These are phyloP conservation scores for Escovopsis sp. DNA, from an alignment of 2,329 filamentous ascomycete genomes.

Conservation along the genomic window DNA sequence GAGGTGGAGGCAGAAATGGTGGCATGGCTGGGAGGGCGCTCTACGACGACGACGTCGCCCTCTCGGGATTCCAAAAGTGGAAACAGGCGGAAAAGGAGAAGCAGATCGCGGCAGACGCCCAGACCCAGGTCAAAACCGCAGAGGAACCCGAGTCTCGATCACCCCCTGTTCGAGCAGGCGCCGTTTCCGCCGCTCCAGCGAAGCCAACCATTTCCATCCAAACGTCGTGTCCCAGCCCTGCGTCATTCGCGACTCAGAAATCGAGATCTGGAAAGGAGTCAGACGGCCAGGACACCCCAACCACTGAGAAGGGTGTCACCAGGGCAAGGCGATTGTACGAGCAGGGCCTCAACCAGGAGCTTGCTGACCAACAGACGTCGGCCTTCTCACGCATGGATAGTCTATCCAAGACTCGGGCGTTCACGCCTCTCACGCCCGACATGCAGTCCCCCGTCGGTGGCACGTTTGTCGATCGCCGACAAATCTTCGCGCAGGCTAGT, in stretches of 20 bases:
- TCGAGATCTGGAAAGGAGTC: slow-evolving; percentile 36
- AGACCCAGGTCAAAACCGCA: slow-evolving; percentile 11
- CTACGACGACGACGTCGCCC: slow-evolving; percentile 75
- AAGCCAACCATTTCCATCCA: slow-evolving; percentile 46
- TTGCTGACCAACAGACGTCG: slow-evolving; percentile 66
- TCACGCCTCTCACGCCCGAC: slow-evolving; percentile 35
- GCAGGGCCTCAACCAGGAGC: slow-evolving; percentile 61
- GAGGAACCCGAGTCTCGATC: slow-evolving; percentile 33
- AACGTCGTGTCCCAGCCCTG: slow-evolving; percentile 78
- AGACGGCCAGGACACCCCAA: slow-evolving; percentile 25
- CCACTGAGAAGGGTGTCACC: slow-evolving; percentile 48
- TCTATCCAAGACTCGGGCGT: slow-evolving; percentile 47
- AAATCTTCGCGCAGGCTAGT: slow-evolving; percentile 41
- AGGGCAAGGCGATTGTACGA: slow-evolving; percentile 70
- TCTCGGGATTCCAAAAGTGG: slow-evolving; percentile 72
- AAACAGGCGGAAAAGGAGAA: slow-evolving; percentile 45
- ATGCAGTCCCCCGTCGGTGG: slow-evolving; percentile 30
- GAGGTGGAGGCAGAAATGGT: slow-evolving; percentile 19
- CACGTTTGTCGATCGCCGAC: slow-evolving; percentile 30
- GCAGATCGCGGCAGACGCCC: slow-evolving; percentile 25
- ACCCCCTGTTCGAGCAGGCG: slow-evolving; percentile 63
- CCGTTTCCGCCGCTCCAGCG: slow-evolving; percentile 70
- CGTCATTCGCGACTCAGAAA: slow-evolving; percentile 57
- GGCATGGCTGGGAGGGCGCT: slow-evolving; percentile 53
- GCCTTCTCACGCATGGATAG: slow-evolving; percentile 68